Evolutionary conservation across 495 filamentous ascomycete species (phyloP), one percentile per base, ranked within the genome.

Genomic region (Copromyces sp.): DNA sequence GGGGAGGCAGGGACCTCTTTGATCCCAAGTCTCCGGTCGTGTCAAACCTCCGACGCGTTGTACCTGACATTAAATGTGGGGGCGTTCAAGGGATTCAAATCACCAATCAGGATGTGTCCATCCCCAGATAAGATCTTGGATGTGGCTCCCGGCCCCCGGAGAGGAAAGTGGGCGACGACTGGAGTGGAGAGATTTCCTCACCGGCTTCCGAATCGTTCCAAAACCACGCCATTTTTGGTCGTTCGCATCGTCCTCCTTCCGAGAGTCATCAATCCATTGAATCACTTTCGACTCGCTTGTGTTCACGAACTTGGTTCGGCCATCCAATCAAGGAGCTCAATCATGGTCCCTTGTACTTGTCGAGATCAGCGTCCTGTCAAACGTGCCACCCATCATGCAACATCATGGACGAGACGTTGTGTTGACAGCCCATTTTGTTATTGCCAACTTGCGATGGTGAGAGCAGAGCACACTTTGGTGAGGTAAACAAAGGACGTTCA

Each of bases 231-330:
- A 65, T 35, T 65, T 65, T 65, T 65, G 53, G 53, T 65, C 29
- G 29, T 65, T 35, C 53, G 53, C 53, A 65, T 65, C 53, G 29
- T 65, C 29, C 29, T 65, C 29, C 12, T 65, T 65, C 53, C 53
- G 53, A 65, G 53, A 65, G 53, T 37, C 53, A 47, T 24, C 24
- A 68, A 68, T 69, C 80, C 79, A 39, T 71, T 65, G 29, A 35
- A 32, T 65, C 53, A 35, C 53, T 65, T 65, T 37, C 53, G 53
- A 16, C 53, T 65, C 16, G 32, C 53, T 61, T 32, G 53, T 32
- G 24, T 35, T 35, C 14, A 35, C 3, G 8, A 29, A 37, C 7
- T 35, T 65, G 53, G 14, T 32, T 65, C 1, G 12, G 12, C 53
- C 29, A 1, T 37, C 53, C 53, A 65, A 65, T 65, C 53, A 65